Base-by-base conservation (phyloP, 2,329 filamentous ascomycete species). In the Penicillium sp. region DNA sequence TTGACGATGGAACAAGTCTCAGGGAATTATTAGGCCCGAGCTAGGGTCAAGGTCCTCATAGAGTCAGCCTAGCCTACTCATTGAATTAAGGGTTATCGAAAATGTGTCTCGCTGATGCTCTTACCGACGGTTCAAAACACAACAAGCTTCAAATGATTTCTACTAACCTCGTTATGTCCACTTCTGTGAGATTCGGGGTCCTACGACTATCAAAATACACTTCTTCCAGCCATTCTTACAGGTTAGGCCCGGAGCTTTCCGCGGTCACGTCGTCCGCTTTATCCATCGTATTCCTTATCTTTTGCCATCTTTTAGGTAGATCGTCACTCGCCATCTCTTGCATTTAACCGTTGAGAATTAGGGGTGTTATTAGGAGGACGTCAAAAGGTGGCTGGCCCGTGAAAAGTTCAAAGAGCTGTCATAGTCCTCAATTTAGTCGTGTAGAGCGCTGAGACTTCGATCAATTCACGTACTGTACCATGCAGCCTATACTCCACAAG, bases 191-290 rank as follows among this genome's bases (percentile, higher is more conserved):
- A 50, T 66, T 63, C 10, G 58, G 54, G 21, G 11, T 68, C n/a
- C 45, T 65, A 31, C 58, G 66, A 16, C 64, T 61, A 53, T 74
- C 68, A 63, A 75, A 77, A 51, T 77, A 75, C 24, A 70, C 63
- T 55, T 76, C 69, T 63, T 75, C 68, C 24, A 76, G 57, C 73
- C 72, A 77, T 54, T 73, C 60, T 53, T 76, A 71, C 31, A 77
- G 63, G 16, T 53, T 62, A 14, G 62, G 59, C 6, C 53, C 63
- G 0, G 63, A 14, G 19, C 26, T 61, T 48, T 68, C 65, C 52
- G 14, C 47, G 52, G 8, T n/a, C 48, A 29, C 27, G 27, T 3
- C 10, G 10, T 29, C 27, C 10, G 1, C 27, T 29, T 29, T 29
- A 6, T 65, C 52, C 66, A 73, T 74, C 37, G 51, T 55, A 45